Evolutionary conservation across 495 filamentous ascomycete genomes (phyloP), one percentile per base, ranked within the genome.

Genomic region (Neurospora sp.): DNA sequence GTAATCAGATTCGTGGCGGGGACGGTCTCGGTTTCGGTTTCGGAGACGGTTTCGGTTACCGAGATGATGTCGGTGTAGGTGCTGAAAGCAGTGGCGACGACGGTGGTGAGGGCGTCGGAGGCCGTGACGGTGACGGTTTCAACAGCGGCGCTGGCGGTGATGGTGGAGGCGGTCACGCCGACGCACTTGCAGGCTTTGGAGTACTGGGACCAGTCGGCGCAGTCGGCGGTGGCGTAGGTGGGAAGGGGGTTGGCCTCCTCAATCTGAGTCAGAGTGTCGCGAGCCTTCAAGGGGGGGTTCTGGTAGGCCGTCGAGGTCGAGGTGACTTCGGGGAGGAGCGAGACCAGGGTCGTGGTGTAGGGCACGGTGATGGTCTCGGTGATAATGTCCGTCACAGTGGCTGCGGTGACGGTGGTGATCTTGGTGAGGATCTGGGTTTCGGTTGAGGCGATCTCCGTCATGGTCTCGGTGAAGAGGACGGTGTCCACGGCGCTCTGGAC

Each of bases 401-500:
- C 27, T 1, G 17, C 22, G 2, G 71, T 73, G 35, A 73, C 48
- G 10, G 71, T 70, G 9, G 40, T 20, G 4, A 8, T n/a, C 61
- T 73, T 68, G 42, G 71, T 73, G 41, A 73, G 45, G 3, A 73
- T 42, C 4, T 38, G 39, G 4, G 68, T 70, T n/a, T 70, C 71
- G 35, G 65, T 73, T 2, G 71, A 31, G 14, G 71, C 71, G 16
- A 44, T 73, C 41, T 70, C 71, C 38, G 71, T 73, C 37, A 40
- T 5, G 31, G 27, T 40, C 68, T 73, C 71, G 31, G 71, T 73
- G 68, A 73, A 73, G 40, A 73, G 22, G 35, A 38, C 40, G 4
- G 71, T 73, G 9, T 39, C 65, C 0, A 73, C 41, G 38, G 71
- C 71, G 39, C 20, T 73, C 68, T 73, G 40, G 31, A 73, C 68